These are phyloP conservation scores for Croton setiger DNA, from an alignment of 441 rosid genomes.

Conservation along the genomic window DNA sequence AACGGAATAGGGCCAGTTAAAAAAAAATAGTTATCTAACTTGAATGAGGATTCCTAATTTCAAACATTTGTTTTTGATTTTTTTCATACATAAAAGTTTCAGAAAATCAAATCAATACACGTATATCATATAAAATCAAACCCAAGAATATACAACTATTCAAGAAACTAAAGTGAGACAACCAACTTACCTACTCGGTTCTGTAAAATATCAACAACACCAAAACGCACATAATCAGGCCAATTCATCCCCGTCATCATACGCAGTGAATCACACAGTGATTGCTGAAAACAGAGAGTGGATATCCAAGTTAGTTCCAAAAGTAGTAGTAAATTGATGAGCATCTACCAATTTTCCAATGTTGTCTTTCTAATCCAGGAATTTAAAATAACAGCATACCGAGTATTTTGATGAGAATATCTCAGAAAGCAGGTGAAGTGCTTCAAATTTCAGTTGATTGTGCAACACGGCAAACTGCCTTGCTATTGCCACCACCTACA, in stretches of 20 bases:
- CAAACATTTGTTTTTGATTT: not conserved
- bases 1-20: not conserved
- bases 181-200: conserved; percentile 68
- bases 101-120: not conserved
- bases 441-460: conserved; percentile 78
- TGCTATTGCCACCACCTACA: conserved; percentile 55
- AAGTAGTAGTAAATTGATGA: conserved; percentile 5
- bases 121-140: too few relatives aligned
- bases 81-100: not conserved
- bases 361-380: not conserved
- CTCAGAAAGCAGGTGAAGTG: conserved; percentile 68
- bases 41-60: not conserved
- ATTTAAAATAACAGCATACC: conserved; percentile 39
- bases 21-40: not conserved
- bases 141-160: not conserved
- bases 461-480: conserved; percentile 82
- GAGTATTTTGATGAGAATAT: conserved; percentile 58
- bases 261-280: conserved; percentile 50
- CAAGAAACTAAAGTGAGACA: not conserved
- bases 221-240: conserved; percentile 60
- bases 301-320: conserved; percentile 15
- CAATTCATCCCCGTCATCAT: conserved; percentile 46
- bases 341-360: not conserved
- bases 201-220: conserved; percentile 75
- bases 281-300: conserved; percentile 41